Evolutionary conservation across 768 basidiomycete genomes (phyloP).

Genomic region (Pisolithus sp.): DNA sequence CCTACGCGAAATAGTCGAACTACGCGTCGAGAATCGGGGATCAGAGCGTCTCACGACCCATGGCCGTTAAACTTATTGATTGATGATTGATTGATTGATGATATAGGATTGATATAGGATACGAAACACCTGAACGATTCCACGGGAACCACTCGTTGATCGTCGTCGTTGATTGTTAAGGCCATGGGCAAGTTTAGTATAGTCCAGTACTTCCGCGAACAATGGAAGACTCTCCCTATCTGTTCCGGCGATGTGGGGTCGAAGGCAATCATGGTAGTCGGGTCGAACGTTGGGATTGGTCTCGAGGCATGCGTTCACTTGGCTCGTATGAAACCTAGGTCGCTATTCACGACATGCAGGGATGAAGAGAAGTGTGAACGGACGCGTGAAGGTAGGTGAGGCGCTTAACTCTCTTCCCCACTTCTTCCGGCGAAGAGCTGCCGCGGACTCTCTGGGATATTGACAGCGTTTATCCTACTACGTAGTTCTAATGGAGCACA

Average conservation of each 20-base stretch:
- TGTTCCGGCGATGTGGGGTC: constrained; percentile 31
- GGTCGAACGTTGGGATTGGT: constrained; percentile 41
- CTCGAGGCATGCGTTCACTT: constrained; percentile 27
- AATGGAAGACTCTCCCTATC: constrained; percentile 17
- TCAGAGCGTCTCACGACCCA: no score
- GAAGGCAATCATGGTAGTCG: constrained; percentile 45
- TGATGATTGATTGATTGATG: no score
- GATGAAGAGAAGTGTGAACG: constrained; percentile 20
- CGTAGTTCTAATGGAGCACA: constrained; percentile 13
- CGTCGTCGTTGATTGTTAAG: not conserved
- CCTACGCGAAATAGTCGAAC: no score
- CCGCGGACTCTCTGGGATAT: not conserved
- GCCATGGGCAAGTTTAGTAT: constrained; percentile 11
- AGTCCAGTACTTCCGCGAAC: constrained; percentile 16
- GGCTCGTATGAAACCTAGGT: constrained; percentile 25
- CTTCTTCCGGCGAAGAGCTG: no score
- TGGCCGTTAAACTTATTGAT: no score
- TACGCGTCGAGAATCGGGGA: no score
- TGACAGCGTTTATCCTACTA: no score
- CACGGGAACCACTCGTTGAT: not conserved
- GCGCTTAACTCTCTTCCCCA: no score
- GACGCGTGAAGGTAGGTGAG: constrained; percentile 12
- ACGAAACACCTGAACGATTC: no score
- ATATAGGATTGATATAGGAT: no score
- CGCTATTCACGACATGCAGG: constrained; percentile 31